Evolutionary conservation across 1,139 yeast genomes (phyloP), one percentile per base, ranked within the genome.

Genomic region (Geotrichum bryndzae): DNA sequence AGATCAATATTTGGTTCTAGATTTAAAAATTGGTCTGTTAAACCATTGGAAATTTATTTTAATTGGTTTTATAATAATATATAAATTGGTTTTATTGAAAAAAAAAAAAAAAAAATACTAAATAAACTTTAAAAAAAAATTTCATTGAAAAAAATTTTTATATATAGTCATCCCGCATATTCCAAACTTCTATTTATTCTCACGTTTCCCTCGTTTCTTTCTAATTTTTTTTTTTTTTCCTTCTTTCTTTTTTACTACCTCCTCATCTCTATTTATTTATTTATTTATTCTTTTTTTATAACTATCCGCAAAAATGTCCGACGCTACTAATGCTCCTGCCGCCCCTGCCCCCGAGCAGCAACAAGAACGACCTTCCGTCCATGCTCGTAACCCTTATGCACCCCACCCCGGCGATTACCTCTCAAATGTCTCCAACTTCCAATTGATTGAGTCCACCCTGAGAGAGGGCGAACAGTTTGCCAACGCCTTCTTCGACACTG

Each of bases 401-500:
- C 96, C 97, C 66, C 88, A 92, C 74, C 98, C 98, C 61, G 84
- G 91, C 63, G 99, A 94, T 79, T 91, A 80, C 73, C 79, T 94
- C 67, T 90, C 97, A 25, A 94, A 94, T 73, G 98, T 94, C 56
- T 82, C 86, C 70, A 86, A 85, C 71, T 94, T 92, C 79, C 92
- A 92, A 80, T 79, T 94, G 71, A 94, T 94, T 72, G 99, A 94
- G 79, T 90, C 97, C 25, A 94, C 98, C 38, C 82, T 94, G 67
- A 87, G 98, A 82, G 99, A 94, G 78, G 98, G 99, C 75, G 99
- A 94, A 79, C 99, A 94, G 76, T 94, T 94, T 75, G 97, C 98
- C 72, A 94, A 92, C 74, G 97, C 99, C 11, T 94, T 92, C 77
- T 94, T 94, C 79, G 80, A 86, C 70, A 91, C 98, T 56, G 98